Conservation (phyloP, 805 yeast species). For the Starmerella geochares region DNA sequence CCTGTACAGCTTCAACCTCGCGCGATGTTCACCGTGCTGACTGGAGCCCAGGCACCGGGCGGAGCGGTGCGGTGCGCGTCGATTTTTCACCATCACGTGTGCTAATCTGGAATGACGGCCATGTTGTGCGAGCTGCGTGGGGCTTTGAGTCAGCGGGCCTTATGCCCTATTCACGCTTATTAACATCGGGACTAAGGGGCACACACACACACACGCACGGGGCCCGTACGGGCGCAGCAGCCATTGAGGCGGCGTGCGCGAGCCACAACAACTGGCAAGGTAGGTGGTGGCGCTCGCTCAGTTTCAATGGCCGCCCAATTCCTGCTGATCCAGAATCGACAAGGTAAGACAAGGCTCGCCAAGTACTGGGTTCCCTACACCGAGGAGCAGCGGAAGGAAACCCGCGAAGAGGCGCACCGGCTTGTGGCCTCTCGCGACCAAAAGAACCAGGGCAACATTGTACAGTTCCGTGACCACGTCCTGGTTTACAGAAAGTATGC, state of each 20-base stretch:
- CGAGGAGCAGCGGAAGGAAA: conserved; percentile 39
- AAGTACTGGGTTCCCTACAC: conserved; percentile 56
- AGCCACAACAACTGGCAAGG: too few relatives aligned
- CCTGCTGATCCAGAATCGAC: conserved; percentile 75
- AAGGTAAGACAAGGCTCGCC: conserved; percentile 81
- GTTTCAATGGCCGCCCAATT: conserved; percentile 65
- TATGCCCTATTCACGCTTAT: conserved; percentile 9
- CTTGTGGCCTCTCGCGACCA: conserved; percentile 74
- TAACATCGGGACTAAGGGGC: too few relatives aligned
- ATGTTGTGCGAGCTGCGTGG: too few relatives aligned
- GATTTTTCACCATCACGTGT: conserved; percentile 8
- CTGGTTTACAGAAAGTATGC: conserved; percentile 84
- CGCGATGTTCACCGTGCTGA: conserved; percentile 14
- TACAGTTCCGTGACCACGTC: conserved; percentile 55
- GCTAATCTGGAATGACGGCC: not conserved
- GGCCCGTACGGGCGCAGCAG: too few relatives aligned
- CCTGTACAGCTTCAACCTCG: conserved; percentile 9
- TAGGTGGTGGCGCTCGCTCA: not conserved
- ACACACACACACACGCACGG: too few relatives aligned
- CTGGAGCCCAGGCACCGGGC: conserved; percentile 2
- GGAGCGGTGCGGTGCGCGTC: conserved; percentile 2
- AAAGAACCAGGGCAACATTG: conserved; percentile 71
- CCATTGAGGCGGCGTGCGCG: too few relatives aligned
- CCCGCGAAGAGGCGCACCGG: conserved; percentile 61
- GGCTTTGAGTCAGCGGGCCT: not conserved